Percentiles rank a stretch among this genome's conserved stretches.
phyloP scores from a whole-genome alignment of 169 alveolate genomes.

The Eimeria brunetti region DNA sequence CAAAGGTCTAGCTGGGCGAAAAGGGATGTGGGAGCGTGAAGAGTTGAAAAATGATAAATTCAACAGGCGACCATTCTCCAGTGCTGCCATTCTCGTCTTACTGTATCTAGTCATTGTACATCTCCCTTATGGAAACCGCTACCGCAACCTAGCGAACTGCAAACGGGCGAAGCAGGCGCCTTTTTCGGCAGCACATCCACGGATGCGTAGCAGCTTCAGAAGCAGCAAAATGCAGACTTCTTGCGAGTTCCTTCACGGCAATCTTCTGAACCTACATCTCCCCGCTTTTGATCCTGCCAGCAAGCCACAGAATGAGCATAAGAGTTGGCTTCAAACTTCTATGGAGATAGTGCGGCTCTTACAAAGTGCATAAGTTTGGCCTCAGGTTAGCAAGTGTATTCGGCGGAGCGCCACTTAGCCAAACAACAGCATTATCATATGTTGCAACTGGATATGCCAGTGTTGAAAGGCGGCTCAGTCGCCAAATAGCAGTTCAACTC shows the following conservation, averaged over 20 bases:
- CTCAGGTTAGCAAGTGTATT: not conserved
- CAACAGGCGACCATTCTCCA: not conserved
- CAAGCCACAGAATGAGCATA: not conserved
- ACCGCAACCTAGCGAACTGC: not conserved
- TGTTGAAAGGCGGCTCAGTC: not conserved
- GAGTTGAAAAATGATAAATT: not conserved
- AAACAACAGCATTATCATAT: not conserved
- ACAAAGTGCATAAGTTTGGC: not conserved
- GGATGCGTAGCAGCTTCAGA: not conserved
- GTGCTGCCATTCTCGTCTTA: too few species aligned
- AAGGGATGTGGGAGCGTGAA: not conserved
- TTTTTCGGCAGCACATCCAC: not conserved
- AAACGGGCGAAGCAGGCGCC: not conserved
- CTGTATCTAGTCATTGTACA: too few species aligned
- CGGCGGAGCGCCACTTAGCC: not conserved
- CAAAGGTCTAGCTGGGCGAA: not conserved
- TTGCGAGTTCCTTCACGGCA: conserved; percentile 16
- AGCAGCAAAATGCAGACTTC: conserved; percentile 22
- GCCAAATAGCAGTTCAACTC: not conserved
- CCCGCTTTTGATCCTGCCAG: conserved; percentile 19
- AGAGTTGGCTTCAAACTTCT: not conserved
- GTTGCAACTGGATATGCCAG: not conserved
- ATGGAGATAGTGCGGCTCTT: not conserved
- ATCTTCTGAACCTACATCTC: not conserved
- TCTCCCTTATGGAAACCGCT: not conserved